Evolutionary conservation across 2,329 filamentous ascomycete genomes (phyloP), one percentile per base, ranked within the genome.

Genomic region (Diaporthe velutina): DNA sequence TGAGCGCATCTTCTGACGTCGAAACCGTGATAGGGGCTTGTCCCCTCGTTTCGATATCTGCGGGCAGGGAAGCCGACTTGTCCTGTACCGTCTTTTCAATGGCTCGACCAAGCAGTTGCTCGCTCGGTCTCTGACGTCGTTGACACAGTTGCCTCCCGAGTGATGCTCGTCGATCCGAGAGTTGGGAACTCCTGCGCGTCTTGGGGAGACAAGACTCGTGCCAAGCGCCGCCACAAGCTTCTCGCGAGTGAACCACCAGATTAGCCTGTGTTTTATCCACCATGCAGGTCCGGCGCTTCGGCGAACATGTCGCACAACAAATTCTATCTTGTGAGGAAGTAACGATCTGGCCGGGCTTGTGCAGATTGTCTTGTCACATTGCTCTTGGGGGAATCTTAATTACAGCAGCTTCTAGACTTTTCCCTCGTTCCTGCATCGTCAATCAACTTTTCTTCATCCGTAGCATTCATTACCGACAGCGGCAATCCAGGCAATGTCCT

Each of bases 371-470:
- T 72, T 72, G 38, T 73, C 30, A 30, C 60, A 70, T 74, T 73
- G 75, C 68, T 70, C 68, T 50, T 73, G 61, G 75, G 75, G 75
- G 75, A 74, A 74, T 76, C 73, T 67, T 73, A 73, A 55, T 60
- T 64, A 73, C 60, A 64, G 52, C 60, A 64, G 52, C 64, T 70
- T 73, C 68, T 72, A 70, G 38, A 61, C 50, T 33, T 70, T 60
- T 54, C 58, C n/a, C 64, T 54, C 8, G 33, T 7, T 22, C n/a
- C n/a, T 54, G 48, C 33, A 30, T 54, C 33, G 22, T 54, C 48
- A 52, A 45, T 64, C 70, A 55, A 42, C 45, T 54, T 30, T 70
- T 42, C 38, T 50, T 54, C 57, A 42, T 45, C 25, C 22, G 22
- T 42, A 42, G 45, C 57, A 15, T 54, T 42, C 57, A 15, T 54